phyloP scores from a whole-genome alignment of 306 rosid species.

The Sphenostylis stenocarpa region DNA sequence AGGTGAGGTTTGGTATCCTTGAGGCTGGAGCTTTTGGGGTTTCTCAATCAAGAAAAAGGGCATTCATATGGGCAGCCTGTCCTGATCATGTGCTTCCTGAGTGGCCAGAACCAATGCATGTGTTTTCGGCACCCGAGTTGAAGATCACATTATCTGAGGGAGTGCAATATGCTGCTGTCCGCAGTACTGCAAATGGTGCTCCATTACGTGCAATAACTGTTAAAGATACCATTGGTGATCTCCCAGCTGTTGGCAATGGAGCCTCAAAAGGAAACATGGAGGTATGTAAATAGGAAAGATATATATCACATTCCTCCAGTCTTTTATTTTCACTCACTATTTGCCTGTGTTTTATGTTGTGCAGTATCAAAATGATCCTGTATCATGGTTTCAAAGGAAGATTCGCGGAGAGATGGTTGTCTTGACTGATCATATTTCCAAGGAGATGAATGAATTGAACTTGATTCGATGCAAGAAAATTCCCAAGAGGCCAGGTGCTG shows the following conservation, averaged over 20 bases:
- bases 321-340: background rate
- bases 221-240: constrained; percentile 93
- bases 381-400: constrained; percentile 92
- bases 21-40: constrained; percentile 98
- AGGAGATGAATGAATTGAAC: constrained; percentile 96
- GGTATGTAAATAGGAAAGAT: constrained; percentile 39
- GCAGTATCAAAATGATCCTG: constrained; percentile 75
- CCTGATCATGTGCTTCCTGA: constrained; percentile 90
- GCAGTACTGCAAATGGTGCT: constrained; percentile 88
- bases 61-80: constrained; percentile 98
- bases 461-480: constrained; percentile 80
- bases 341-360: constrained; percentile 20
- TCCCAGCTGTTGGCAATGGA: constrained; percentile 89
- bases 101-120: constrained; percentile 99
- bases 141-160: constrained; percentile 58
- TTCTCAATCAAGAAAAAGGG: constrained; percentile 94
- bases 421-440: constrained; percentile 83
- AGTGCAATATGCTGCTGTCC: constrained; percentile 77
- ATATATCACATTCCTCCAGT: background rate
- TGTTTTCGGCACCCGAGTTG: constrained; percentile 81
- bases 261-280: constrained; percentile 73
- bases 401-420: constrained; percentile 72
- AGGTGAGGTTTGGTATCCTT: constrained; percentile 95
- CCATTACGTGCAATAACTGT: constrained; percentile 95
- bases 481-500: constrained; percentile 92